Base-by-base conservation (phyloP, 106 monocot genomes). In the Gastrodia elata region DNA sequence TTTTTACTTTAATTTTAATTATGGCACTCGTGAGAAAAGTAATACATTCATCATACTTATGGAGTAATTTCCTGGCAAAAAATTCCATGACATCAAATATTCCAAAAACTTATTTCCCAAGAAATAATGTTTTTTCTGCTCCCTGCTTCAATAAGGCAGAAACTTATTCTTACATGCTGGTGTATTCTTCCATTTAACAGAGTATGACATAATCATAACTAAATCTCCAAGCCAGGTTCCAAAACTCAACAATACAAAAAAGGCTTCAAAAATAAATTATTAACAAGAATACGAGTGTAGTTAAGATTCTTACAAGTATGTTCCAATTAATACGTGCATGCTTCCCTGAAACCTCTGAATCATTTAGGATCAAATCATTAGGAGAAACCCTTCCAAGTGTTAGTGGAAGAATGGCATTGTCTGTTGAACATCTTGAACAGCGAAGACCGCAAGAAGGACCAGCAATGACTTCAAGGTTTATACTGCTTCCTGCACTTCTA, bases 281-380 rank as follows among this genome's bases (percentile, higher is more conserved):
- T 61, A 4, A 25, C 9, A 24, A 26, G 14, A 69, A 40, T 25
- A 40, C 0, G 14, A 39, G 25, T 39, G 8, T 13, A 11, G 25
- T 3, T 40, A 5, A 13, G 69, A 8, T 65, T 22, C 79, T 85
- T 88, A 96, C 96, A 78, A 84, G 79, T 13, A 68, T 71, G 59
- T 96, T 96, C 89, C 89, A 96, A 65, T 87, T 84, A 78, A 96
- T 86, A 32, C 37, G 64, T 11, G 96, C 96, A 90, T 96, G 96
- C 70, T 84, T 96, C 75, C 92, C 96, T 39, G 96, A 96, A 68
- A 96, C 92, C 68, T 92, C 92, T 26, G 92, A 84, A 57, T 96
- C 96, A 67, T 96, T 90, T 34, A 96, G 74, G 49, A 90, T 16
- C 15, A 92, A 58, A 77, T 87, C 81, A 76, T 87, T 89, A 34